A percentile compares a stretch with the other conserved stretches of the same genome.
Conservation (phyloP, 1,284 basidiomycete species). For the Rhodotorula mucilaginosa region DNA sequence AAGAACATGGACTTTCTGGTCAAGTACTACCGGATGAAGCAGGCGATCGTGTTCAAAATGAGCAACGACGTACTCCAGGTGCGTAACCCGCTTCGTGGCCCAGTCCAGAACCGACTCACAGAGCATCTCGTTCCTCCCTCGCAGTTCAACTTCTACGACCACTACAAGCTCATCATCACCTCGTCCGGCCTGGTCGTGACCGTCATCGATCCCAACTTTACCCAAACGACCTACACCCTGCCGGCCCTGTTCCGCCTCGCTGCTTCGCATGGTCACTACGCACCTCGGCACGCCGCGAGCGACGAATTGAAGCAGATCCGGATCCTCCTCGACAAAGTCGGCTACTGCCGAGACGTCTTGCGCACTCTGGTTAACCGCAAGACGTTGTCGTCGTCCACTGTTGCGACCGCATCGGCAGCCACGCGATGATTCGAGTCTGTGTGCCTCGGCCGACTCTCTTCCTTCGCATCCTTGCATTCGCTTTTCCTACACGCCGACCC, state of each 20-base stretch:
- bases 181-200: constrained; percentile 73
- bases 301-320: constrained; percentile 57
- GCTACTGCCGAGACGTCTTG: constrained; percentile 76
- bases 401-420: neutral
- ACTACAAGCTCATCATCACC: constrained; percentile 88
- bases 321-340: constrained; percentile 66
- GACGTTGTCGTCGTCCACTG: neutral
- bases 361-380: constrained; percentile 36
- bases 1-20: constrained; percentile 91
- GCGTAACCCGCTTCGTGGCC: constrained; percentile 40
- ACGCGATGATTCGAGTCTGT: too few species aligned
- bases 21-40: constrained; percentile 92
- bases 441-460: too few species aligned
- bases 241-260: constrained; percentile 67
- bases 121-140: neutral
- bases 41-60: constrained; percentile 93
- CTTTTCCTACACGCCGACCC: too few species aligned
- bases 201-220: constrained; percentile 85
- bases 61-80: constrained; percentile 91
- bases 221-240: constrained; percentile 71
- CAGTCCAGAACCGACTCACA: neutral
- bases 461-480: too few species aligned
- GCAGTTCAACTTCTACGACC: constrained; percentile 98
- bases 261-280: constrained; percentile 46
- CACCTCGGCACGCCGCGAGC: constrained; percentile 34